Percentiles rank a stretch among this genome's conserved stretches.
phyloP scores from a whole-genome alignment of 176 grass and related monocot genomes.

The Aegilops longissima region DNA sequence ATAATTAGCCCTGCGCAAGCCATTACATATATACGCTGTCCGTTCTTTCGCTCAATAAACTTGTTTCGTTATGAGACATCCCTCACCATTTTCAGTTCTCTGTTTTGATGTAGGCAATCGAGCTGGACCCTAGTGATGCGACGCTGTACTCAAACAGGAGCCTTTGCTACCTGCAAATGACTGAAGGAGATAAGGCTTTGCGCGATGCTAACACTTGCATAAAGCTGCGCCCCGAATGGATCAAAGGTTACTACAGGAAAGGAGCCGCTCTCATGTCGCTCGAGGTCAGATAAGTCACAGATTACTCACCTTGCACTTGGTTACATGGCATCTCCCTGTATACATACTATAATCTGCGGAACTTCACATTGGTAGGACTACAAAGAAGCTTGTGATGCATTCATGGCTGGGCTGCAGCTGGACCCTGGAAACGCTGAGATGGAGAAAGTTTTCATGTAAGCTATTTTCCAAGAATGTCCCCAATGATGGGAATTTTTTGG shows the following conservation, averaged over 20 bases:
- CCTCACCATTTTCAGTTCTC: neutral
- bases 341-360: neutral
- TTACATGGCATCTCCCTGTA: neutral
- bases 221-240: neutral
- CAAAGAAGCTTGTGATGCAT: slow-evolving; percentile 8
- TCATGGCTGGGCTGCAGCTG: slow-evolving; percentile 12
- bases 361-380: neutral
- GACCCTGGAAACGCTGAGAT: neutral
- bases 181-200: neutral
- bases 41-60: neutral
- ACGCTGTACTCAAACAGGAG: slow-evolving; percentile 2
- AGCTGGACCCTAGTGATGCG: neutral
- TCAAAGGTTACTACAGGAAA: slow-evolving; percentile 10
- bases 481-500: neutral
- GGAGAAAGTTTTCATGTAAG: neutral
- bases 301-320: neutral
- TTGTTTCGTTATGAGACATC: neutral
- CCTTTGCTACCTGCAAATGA: neutral
- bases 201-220: neutral
- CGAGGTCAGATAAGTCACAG: neutral
- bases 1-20: neutral
- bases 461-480: neutral
- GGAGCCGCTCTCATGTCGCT: slow-evolving; percentile 20
- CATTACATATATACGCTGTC: neutral
- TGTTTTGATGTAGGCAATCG: slow-evolving; percentile 6